Base-by-base conservation (phyloP, 805 yeast genomes). In the Sugiyamaella smithiae region DNA sequence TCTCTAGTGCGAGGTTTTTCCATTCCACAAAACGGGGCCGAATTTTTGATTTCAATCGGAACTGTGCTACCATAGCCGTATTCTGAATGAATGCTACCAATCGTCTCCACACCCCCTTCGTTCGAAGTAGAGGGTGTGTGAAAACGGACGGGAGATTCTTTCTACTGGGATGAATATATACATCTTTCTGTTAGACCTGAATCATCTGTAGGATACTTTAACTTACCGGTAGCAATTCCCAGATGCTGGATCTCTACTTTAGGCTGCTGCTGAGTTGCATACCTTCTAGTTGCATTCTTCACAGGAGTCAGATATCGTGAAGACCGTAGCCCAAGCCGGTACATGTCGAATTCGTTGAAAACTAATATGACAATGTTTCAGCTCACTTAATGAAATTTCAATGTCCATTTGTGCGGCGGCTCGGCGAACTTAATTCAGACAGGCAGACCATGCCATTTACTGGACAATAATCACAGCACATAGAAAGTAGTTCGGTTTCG, bases 1-100 rank as follows among this genome's bases (percentile, higher is more conserved):
- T 73, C 57, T 88, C 88, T 57, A 90, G 81, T 5, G 95, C 95
- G 25, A 75, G 76, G 66, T 88, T 91, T 65, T 86, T 87, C 96
- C 96, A 90, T 51, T 81, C 77, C 17, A 80, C 63, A 56, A 84
- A 84, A 37, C 80, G 70, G 26, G 90, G 87, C 65, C 81, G 84
- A 49, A 76, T 62, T 32, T 81, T 78, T 23, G 89, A 81, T 64
- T 84, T 85, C 63, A 80, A 75, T 32, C 88, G 83, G 58, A 82
- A 80, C 43, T 80, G 65, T 6, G 83, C 89, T 37, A 85, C 55
- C 63, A 56, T 55, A n/a, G 72, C 65, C 16, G 91, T 85, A 63
- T 85, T 86, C 58, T 82, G 72, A 9, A 85, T 87, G 52, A 82
- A 74, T 2, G 78, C 67, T 47, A 82, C 83, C 23, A 81, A 57